A percentile compares a stretch with the other conserved stretches of the same genome.
Evolutionary conservation across 2,329 filamentous ascomycete genomes (phyloP).

Genomic region (Volutella citrinella): DNA sequence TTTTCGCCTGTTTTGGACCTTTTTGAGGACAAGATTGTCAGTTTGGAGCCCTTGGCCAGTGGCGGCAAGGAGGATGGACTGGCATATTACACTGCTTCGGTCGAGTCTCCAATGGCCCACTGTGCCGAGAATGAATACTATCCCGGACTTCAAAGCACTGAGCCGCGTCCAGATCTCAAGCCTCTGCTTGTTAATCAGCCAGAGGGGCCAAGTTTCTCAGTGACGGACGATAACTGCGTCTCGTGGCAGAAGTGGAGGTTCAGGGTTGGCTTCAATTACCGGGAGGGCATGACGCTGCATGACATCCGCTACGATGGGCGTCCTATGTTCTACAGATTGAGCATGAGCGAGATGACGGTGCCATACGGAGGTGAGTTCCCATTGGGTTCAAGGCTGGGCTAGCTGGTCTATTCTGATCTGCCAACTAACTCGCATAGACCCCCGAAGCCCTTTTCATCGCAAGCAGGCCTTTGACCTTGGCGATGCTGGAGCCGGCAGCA

Average conservation of each 20-base stretch:
- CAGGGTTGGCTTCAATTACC: constrained; percentile 64
- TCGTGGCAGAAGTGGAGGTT: constrained; percentile 70
- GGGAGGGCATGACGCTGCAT: constrained; percentile 69
- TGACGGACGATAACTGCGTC: constrained; percentile 47
- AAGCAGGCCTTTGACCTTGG: constrained; percentile 70
- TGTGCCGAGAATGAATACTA: constrained; percentile 47
- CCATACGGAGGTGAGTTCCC: constrained; percentile 69
- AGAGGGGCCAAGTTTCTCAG: constrained; percentile 65
- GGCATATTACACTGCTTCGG: constrained; percentile 5
- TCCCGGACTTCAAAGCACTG: constrained; percentile 51
- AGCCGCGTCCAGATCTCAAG: constrained; percentile 55
- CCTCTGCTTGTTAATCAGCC: constrained; percentile 71
- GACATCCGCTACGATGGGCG: constrained; percentile 67
- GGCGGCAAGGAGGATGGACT: constrained; percentile 7
- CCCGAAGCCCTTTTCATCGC: too few species aligned
- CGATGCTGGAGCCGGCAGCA: constrained; percentile 61
- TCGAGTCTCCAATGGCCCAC: constrained; percentile 11
- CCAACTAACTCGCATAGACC: constrained; percentile 66
- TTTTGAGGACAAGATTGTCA: constrained; percentile 11
- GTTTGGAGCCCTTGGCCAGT: constrained; percentile 12
- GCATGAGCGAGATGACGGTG: constrained; percentile 68
- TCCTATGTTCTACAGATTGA: constrained; percentile 65
- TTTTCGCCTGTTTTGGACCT: constrained; percentile 17
- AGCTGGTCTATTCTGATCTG: too few species aligned
- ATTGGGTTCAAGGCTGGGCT: too few species aligned